phyloP scores from a whole-genome alignment of 306 rosid genomes.

The Senna tora region DNA sequence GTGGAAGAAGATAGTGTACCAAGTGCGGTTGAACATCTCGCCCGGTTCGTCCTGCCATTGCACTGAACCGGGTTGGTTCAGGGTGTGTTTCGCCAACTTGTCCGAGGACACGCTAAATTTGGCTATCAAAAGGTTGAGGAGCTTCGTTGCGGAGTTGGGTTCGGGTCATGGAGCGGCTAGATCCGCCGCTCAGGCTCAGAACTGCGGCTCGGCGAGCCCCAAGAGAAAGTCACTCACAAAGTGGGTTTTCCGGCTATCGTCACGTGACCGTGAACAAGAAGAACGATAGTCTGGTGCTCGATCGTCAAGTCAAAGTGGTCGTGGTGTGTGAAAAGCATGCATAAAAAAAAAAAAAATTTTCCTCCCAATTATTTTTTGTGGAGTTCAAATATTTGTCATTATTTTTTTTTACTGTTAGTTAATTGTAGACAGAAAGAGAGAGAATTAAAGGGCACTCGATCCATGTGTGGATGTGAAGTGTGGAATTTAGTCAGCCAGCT shows the following conservation, averaged over 20 bases:
- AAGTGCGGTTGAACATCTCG: constrained; percentile 68
- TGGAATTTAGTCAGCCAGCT: constrained; percentile 38
- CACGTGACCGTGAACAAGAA: constrained; percentile 60
- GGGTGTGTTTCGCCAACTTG: constrained; percentile 84
- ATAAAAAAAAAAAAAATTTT: too few relatives aligned
- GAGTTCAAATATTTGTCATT: constrained; percentile 34
- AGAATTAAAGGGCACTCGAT: constrained; percentile 61
- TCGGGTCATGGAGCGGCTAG: background rate
- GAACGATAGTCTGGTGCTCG: constrained; percentile 62
- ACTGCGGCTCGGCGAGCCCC: constrained; percentile 15
- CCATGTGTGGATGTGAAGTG: constrained; percentile 70
- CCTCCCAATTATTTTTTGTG: constrained; percentile 41
- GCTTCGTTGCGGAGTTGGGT: constrained; percentile 46
- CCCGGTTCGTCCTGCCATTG: constrained; percentile 89
- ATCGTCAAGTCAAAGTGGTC: background rate
- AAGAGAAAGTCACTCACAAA: constrained; percentile 60
- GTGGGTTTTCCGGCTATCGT: constrained; percentile 92
- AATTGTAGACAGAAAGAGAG: constrained; percentile 45
- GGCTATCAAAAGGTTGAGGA: constrained; percentile 64
- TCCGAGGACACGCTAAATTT: constrained; percentile 57
- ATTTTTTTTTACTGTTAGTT: constrained; percentile 11
- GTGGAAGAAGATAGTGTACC: constrained; percentile 74
- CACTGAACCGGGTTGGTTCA: constrained; percentile 81
- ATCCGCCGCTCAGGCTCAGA: background rate
- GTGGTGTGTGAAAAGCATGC: constrained; percentile 35